Base-by-base conservation (phyloP, 352 stramenopile genomes). In the Salisapilia sapeloensis region DNA sequence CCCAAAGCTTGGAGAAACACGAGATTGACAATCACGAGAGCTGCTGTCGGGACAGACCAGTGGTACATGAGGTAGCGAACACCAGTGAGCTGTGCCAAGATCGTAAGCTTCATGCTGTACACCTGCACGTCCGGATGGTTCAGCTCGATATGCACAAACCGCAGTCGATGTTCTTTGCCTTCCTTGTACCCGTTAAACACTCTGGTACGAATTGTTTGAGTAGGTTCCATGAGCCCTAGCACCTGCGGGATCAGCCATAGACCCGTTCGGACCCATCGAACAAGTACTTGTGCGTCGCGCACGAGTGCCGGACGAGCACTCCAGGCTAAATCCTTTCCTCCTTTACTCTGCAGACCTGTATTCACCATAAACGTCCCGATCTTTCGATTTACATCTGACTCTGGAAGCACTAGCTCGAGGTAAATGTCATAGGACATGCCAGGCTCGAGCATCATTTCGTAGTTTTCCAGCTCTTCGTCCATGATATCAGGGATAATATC, bases 1-100 rank as follows among this genome's bases (percentile, higher is more conserved):
- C 29, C 56, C 26, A 86, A 38, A 11, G 50, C 54, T 48, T 89
- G 63, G 26, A 79, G 35, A 29, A 84, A 74, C 21, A 70, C 69
- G 40, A 89, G 69, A 46, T 86, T 83, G 40, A 83, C 35, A 20
- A 82, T 81, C 32, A 80, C 57, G 18, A 83, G 23, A 39, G 76
- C 42, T 6, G 71, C 69, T 0, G 71, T 86, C 18, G 69, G 46
- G 17, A 83, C 35, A 18, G 66, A 60, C 71, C 72, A 89, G 57
- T 89, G 67, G 48, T 89, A 89, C 72, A 89, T 89, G 37, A 85
- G 50, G 29, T 84, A 89, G 13, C 66, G 69, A 29, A 89, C 50
- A 5, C 72, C 72, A 28, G 66, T 67, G 29, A 89, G 53, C 49
- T 89, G 72, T 16, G 72, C 69, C 37, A 89, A 78, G 35, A 89